Evolutionary conservation across 129 eudicot genomes (phyloP).

Genomic region (Artemisia tridentata): DNA sequence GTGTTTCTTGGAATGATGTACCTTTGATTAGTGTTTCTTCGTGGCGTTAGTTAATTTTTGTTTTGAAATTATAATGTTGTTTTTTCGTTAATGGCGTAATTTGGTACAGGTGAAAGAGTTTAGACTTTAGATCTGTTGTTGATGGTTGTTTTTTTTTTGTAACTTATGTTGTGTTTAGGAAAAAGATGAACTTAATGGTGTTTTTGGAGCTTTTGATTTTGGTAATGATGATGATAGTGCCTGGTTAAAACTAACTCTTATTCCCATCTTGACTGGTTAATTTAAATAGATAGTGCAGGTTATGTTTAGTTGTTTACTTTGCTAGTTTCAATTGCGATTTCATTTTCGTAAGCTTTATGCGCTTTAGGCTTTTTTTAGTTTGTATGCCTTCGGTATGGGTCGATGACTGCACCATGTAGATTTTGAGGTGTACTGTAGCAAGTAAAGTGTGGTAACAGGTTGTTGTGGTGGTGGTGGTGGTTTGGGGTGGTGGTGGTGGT

Average conservation of each 20-base stretch:
- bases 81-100: constrained; percentile 22
- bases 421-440: too few relatives aligned
- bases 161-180: constrained; percentile 18
- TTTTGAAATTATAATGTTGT: constrained; percentile 6
- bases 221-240: constrained; percentile 23
- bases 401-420: too few relatives aligned
- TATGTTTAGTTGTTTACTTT: too few relatives aligned
- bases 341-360: too few relatives aligned
- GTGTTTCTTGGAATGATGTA: constrained; percentile 86
- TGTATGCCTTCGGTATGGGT: too few relatives aligned
- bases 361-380: too few relatives aligned
- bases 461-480: too few relatives aligned
- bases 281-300: too few relatives aligned
- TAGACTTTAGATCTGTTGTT: constrained; percentile 24
- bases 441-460: too few relatives aligned
- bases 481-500: too few relatives aligned
- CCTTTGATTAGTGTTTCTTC: constrained; percentile 89
- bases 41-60: constrained; percentile 53
- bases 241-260: neutral
- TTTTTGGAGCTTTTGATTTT: constrained; percentile 37
- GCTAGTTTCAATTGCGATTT: too few relatives aligned
- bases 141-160: constrained; percentile 15
- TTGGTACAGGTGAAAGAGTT: constrained; percentile 30
- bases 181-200: constrained; percentile 28
- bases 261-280: too few relatives aligned